These are phyloP conservation scores for Zygoascus sp. DNA, from an alignment of 1,139 yeast genomes.

Conservation along the genomic window DNA sequence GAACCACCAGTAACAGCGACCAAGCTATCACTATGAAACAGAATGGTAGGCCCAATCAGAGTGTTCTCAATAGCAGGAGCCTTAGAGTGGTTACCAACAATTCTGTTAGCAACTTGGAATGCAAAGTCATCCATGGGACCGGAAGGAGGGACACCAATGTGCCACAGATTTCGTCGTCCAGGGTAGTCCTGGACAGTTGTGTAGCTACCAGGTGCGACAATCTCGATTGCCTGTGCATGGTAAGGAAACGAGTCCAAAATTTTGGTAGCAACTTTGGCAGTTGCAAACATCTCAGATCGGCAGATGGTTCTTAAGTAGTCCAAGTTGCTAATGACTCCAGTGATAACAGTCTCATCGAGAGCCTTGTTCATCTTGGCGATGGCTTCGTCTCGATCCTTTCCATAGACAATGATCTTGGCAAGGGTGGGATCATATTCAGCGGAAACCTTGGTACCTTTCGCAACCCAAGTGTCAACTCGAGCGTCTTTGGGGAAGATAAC, in stretches of 20 bases:
- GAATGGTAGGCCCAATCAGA: constrained; percentile 74
- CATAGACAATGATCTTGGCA: constrained; percentile 94
- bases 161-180: constrained; percentile 87
- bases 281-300: constrained; percentile 74
- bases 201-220: constrained; percentile 83
- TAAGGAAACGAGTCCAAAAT: constrained; percentile 79
- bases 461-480: constrained; percentile 90
- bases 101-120: constrained; percentile 80
- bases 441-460: constrained; percentile 81
- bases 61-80: constrained; percentile 93
- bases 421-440: constrained; percentile 96
- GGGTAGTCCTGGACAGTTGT: constrained; percentile 96
- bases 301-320: constrained; percentile 87
- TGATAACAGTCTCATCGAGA: constrained; percentile 75
- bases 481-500: constrained; percentile 85
- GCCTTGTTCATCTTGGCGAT: constrained; percentile 72
- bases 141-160: constrained; percentile 92
- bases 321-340: constrained; percentile 84
- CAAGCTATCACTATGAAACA: constrained; percentile 75
- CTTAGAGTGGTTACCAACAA: constrained; percentile 75
- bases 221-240: constrained; percentile 77
- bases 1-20: constrained; percentile 85
- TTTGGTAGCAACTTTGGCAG: constrained; percentile 81
- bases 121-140: constrained; percentile 97
- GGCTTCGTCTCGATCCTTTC: constrained; percentile 81